Evolutionary conservation across 345 rosid genomes (phyloP), one percentile per base, ranked within the genome.

Genomic region (Aquilaria malaccensis): DNA sequence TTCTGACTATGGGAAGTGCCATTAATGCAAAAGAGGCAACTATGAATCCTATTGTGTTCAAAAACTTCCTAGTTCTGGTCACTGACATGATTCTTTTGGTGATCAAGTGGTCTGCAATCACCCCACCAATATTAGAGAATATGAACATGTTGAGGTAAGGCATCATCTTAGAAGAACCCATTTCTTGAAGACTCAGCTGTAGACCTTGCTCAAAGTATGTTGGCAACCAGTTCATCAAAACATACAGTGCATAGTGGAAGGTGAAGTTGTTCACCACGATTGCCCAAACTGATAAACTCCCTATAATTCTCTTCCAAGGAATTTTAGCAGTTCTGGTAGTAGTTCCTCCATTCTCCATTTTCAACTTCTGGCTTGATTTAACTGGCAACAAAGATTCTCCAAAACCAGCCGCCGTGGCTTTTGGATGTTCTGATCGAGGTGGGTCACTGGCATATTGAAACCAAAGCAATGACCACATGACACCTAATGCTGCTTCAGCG

Each of bases 81-180:
- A 90, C 89, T 0, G 96, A 88, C 69, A 90, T 55, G 53, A 83
- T 82, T 69, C 82, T 85, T 64, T 70, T 85, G 13, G 93, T 86
- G 72, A 94, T 79, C 74, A 90, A 75, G 83, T 88, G 87, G 68
- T 90, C 99, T 57, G 97, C 96, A 45, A 88, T 43, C n/a, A 88
- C 83, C 47, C 99, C 97, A 37, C 99, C 99, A 32, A 94, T 83
- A 52, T 88, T 90, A 58, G 99, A 94, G 81, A 94, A 94, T 58
- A 86, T 71, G 74, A 94, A 88, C 99, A 94, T 94, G 80, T 94
- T 90, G 70, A 94, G 82, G 78, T 94, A 94, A 9, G 97, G 97
- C 79, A 94, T 74, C 99, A 94, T 94, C 77, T 94, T 94, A 1
- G 96, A 86, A 30, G 97, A 87, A 76, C 95, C 96, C 95, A 90